phyloP scores from a whole-genome alignment of 2,329 filamentous ascomycete genomes.

The Calonectria fujianensis region DNA sequence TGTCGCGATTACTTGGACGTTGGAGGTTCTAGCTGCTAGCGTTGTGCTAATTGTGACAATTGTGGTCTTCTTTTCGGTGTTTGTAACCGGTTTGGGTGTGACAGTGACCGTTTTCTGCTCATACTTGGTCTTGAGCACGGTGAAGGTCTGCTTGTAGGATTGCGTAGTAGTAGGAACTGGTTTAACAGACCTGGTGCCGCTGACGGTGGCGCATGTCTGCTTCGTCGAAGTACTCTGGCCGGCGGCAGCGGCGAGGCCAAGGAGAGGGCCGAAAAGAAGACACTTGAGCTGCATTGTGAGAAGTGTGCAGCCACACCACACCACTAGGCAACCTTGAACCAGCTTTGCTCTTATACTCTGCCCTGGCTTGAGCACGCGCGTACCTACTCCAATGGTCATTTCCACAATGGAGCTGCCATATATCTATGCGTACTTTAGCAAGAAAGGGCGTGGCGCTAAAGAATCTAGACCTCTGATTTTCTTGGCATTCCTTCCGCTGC shows the following conservation, averaged over 20 bases:
- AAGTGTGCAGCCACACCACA: too few species aligned
- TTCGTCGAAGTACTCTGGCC: neutral
- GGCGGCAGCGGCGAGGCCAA: neutral
- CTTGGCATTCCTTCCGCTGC: neutral
- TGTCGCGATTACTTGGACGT: neutral
- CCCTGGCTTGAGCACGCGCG: neutral
- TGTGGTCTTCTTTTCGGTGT: neutral
- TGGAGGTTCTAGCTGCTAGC: neutral
- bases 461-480: neutral
- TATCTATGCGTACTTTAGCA: neutral
- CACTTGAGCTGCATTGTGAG: neutral
- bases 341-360: neutral
- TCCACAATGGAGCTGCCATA: neutral
- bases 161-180: neutral
- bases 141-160: neutral
- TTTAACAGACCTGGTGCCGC: conserved; percentile 1
- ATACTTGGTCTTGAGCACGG: neutral
- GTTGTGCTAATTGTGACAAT: neutral
- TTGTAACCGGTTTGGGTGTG: neutral
- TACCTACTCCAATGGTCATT: neutral
- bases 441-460: neutral
- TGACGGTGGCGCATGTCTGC: conserved; percentile 1
- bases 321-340: too few species aligned
- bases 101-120: neutral
- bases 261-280: neutral